Percentiles rank a stretch among this genome's conserved stretches.
Evolutionary conservation across 2,329 filamentous ascomycete species (phyloP).

Genomic region (Berkeleyomyces basicola): DNA sequence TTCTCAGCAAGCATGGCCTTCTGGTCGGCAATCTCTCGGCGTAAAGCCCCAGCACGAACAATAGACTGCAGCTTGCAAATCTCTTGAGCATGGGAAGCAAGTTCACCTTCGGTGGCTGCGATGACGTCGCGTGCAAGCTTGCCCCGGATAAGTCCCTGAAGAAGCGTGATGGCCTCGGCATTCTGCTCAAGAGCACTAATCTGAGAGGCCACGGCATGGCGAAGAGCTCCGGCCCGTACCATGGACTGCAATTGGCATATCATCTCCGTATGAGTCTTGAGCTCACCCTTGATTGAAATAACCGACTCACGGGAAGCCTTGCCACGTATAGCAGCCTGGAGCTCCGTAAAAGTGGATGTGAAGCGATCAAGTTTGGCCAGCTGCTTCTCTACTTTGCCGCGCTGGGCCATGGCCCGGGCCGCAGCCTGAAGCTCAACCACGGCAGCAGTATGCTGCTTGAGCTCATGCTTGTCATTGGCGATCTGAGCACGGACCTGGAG

Average conservation of each 20-base stretch:
- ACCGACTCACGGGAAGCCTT: constrained; percentile 30
- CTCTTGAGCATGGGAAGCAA: constrained; percentile 27
- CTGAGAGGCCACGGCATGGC: constrained; percentile 32
- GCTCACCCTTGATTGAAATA: constrained; percentile 29
- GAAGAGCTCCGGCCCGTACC: constrained; percentile 37
- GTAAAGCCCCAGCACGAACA: constrained; percentile 37
- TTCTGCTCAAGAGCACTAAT: constrained; percentile 32
- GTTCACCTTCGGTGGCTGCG: constrained; percentile 30
- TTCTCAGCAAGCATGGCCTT: constrained; percentile 31
- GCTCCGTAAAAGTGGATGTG: constrained; percentile 18
- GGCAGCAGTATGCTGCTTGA: constrained; percentile 50
- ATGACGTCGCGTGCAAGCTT: constrained; percentile 30
- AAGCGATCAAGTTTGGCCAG: constrained; percentile 52
- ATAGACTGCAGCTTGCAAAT: constrained; percentile 34
- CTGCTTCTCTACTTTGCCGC: constrained; percentile 54
- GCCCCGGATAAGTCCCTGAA: constrained; percentile 29
- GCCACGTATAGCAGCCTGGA: constrained; percentile 49
- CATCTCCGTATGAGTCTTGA: constrained; percentile 26
- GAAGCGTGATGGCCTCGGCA: constrained; percentile 28
- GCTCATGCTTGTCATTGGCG: constrained; percentile 35
- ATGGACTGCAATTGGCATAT: constrained; percentile 34
- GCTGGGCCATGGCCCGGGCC: constrained; percentile 60
- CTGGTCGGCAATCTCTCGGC: constrained; percentile 32
- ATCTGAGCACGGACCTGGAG: constrained; percentile 39
- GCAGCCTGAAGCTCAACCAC: constrained; percentile 59